Conservation (phyloP, 192 early-diverging fungal genomes). For the Piromyces sp. region DNA sequence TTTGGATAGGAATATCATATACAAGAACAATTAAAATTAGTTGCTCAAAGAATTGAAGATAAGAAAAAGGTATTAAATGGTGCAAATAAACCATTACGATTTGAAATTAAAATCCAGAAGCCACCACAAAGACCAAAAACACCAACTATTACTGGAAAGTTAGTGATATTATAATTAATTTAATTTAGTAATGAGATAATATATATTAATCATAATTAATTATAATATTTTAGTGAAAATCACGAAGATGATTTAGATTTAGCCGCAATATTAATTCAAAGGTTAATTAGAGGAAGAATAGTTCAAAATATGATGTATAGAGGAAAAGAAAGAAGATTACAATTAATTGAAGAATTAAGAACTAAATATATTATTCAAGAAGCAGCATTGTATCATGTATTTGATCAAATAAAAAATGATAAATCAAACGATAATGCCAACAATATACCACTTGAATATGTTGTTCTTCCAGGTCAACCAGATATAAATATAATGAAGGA, state of each 20-base stretch:
- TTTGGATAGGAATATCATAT: conserved; percentile 18
- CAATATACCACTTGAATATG: neutral
- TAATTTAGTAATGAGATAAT: too few relatives aligned
- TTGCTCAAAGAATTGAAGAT: conserved; percentile 27
- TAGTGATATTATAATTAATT: too few relatives aligned
- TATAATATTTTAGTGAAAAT: conserved; percentile 12
- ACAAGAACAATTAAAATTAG: conserved; percentile 27
- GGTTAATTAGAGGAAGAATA: conserved; percentile 29
- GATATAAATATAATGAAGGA: neutral
- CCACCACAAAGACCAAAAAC: conserved; percentile 28
- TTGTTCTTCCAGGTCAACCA: neutral
- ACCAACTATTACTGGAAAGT: conserved; percentile 20
- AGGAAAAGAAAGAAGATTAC: conserved; percentile 21
- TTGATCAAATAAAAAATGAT: neutral
- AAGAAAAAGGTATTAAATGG: conserved; percentile 2
- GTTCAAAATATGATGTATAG: conserved; percentile 38
- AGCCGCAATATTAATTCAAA: conserved; percentile 29
- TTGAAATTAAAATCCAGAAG: conserved; percentile 25
- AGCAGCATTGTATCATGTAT: conserved; percentile 10
- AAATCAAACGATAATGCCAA: neutral
- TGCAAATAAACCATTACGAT: conserved; percentile 19
- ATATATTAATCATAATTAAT: too few relatives aligned
- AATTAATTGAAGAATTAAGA: conserved; percentile 36
- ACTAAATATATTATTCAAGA: conserved; percentile 20
- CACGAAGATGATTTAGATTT: conserved; percentile 27